Base-by-base conservation (phyloP, 306 rosid genomes). In the Prunus mira region DNA sequence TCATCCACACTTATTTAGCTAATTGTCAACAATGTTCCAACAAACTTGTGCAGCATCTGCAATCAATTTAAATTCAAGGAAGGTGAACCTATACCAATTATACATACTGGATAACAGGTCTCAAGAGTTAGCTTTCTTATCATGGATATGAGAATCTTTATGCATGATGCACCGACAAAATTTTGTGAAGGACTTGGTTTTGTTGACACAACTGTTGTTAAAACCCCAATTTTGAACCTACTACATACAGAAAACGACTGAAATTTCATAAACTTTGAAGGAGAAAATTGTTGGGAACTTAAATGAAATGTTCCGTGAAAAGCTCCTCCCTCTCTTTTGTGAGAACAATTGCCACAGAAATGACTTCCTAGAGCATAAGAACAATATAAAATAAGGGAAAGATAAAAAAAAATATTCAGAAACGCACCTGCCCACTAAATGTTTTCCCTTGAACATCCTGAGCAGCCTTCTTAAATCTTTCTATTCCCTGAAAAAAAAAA, bases 381-480 rank as follows among this genome's bases (percentile, higher is more conserved):
- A 19, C 15, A 28, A 9, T 30, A 30, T 61, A n/a, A 51, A n/a
- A 64, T 9, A 65, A 28, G 67, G 14, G 45, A 34, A 72, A 32
- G 47, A 25, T 30, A 20, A 79, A 46, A 45, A 43, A 11, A 14
- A 57, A 70, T 32, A 80, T 78, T 61, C 71, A 18, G 63, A 63
- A 67, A 87, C 92, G 87, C 77, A 84, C 99, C 99, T 96, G 93
- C 66, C 99, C 99, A 67, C 96, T 91, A 81, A 96, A 82, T 79
- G 57, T 83, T 84, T 91, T 89, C 72, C 93, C 96, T 80, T 92
- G 88, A 79, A 92, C 90, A 81, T 92, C 93, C 77, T 80, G 90
- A 87, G 89, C 91, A 60, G 99, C 96, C 77, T 82, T 83, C 84
- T 92, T 86, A 80, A 96, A 96, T 82, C 87, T 96, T 80, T 93